Evolutionary conservation across 2,329 filamentous ascomycete genomes (phyloP).

Genomic region (Torrubiella hemipterigena): DNA sequence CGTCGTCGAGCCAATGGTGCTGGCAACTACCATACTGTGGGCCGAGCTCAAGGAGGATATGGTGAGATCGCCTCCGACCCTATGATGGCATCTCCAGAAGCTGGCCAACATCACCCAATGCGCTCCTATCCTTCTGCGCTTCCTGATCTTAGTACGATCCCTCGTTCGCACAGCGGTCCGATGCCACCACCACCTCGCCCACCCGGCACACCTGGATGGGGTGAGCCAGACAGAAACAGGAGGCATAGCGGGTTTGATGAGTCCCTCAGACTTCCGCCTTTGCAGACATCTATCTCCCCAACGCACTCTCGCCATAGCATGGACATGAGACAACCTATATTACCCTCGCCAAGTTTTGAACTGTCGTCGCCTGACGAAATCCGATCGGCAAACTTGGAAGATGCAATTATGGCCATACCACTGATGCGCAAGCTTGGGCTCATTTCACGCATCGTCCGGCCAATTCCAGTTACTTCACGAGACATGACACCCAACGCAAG

Average conservation of each 20-base stretch:
- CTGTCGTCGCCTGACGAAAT: slow-evolving; percentile 13
- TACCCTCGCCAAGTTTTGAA: slow-evolving; percentile 15
- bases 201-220: slow-evolving; percentile 15
- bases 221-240: slow-evolving; percentile 16
- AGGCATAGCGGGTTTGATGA: slow-evolving; percentile 40
- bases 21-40: slow-evolving; percentile 19
- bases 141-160: slow-evolving; percentile 17
- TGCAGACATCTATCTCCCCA: slow-evolving; percentile 31
- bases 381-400: slow-evolving; percentile 41
- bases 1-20: slow-evolving; percentile 45
- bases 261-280: slow-evolving; percentile 39
- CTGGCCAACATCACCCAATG: slow-evolving; percentile 7
- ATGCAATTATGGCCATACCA: slow-evolving; percentile 64
- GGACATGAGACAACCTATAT: slow-evolving; percentile 14
- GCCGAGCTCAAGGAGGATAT: slow-evolving; percentile 7
- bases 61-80: slow-evolving; percentile 6
- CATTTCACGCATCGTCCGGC: slow-evolving; percentile 63
- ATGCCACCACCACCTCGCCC: slow-evolving; percentile 46
- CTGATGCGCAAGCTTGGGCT: slow-evolving; percentile 67
- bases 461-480: slow-evolving; percentile 33
- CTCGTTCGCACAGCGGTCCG: slow-evolving; percentile 22
- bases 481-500: slow-evolving; percentile 29
- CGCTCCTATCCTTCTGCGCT: slow-evolving; percentile 14
- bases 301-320: slow-evolving; percentile 14
- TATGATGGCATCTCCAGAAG: slow-evolving; percentile 12